Conservation (phyloP, 2,329 filamentous ascomycete genomes). For the Talaromyces marneffei region DNA sequence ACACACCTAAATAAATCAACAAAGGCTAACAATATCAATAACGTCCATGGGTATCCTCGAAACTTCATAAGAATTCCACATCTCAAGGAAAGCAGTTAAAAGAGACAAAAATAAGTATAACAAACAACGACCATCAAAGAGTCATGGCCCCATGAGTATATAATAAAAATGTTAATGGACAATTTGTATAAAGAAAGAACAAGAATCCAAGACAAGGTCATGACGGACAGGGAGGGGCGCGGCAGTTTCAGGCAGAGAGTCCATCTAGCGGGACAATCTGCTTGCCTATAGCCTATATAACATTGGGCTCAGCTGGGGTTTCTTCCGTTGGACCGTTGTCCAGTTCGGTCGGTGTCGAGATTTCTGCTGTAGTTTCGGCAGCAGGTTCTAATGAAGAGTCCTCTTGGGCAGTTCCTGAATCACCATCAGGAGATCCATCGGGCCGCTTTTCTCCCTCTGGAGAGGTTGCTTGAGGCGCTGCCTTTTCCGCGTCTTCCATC, state of each 20-base stretch:
- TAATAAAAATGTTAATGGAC: background rate
- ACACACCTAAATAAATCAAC: background rate
- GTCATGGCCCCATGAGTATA: background rate
- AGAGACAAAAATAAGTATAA: background rate
- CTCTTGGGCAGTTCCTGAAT: slow-evolving; percentile 5
- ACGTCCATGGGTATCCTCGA: slow-evolving; percentile 11
- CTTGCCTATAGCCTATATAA: slow-evolving; percentile 14
- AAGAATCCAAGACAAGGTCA: background rate
- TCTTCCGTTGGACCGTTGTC: slow-evolving; percentile 14
- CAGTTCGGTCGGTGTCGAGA: background rate
- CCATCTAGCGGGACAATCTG: background rate
- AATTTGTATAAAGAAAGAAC: background rate
- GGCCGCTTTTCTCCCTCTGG: slow-evolving; percentile 8
- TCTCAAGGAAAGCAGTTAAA: background rate
- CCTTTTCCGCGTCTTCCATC: slow-evolving; percentile 35
- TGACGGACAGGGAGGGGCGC: background rate
- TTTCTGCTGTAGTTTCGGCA: slow-evolving; percentile 11
- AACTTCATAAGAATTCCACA: slow-evolving; percentile 9
- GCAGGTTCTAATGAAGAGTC: background rate
- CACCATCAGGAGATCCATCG: slow-evolving; percentile 16
- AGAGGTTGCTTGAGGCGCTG: slow-evolving; percentile 23
- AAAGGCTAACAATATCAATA: background rate
- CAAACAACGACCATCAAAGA: background rate
- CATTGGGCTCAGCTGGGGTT: slow-evolving; percentile 4
- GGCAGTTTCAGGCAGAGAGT: background rate